These are phyloP conservation scores for Oemleria cerasiformis DNA, from an alignment of 306 rosid genomes.

Conservation along the genomic window DNA sequence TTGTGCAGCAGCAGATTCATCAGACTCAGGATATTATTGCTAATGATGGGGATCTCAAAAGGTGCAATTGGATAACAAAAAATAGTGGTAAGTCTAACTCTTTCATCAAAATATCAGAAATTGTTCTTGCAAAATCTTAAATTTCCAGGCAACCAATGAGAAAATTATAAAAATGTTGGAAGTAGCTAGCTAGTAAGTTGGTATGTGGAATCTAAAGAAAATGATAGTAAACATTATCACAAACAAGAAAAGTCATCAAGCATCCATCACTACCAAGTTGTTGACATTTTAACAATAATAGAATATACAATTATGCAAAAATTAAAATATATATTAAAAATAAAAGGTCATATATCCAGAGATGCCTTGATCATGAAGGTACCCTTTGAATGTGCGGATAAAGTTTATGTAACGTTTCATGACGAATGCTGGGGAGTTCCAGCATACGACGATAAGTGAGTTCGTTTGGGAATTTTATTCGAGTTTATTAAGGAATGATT, in stretches of 20 bases:
- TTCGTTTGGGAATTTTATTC: background rate
- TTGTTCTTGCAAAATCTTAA: background rate
- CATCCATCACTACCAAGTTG: conserved; percentile 8
- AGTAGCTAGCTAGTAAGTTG: conserved; percentile 2
- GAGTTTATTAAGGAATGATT: too few species aligned
- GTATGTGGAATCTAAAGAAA: conserved; percentile 19
- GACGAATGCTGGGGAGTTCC: conserved; percentile 99
- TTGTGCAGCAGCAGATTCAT: conserved; percentile 29
- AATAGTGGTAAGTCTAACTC: conserved; percentile 54
- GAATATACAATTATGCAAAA: too few species aligned
- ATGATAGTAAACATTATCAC: background rate
- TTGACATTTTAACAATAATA: conserved; percentile 1
- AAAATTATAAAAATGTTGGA: too few species aligned
- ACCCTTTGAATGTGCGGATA: conserved; percentile 42
- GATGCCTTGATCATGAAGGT: background rate
- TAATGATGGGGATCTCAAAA: conserved; percentile 53
- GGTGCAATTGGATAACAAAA: conserved; percentile 89
- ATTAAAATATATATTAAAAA: background rate
- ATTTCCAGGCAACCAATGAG: background rate
- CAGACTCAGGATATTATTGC: conserved; percentile 23
- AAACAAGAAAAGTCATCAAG: conserved; percentile 13
- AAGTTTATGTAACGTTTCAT: conserved; percentile 78
- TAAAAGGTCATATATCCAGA: background rate
- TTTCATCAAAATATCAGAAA: background rate
- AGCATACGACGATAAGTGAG: conserved; percentile 82